These are phyloP conservation scores for Phaeomoniella chlamydospora DNA, from an alignment of 2,329 filamentous ascomycete species.

Conservation along the genomic window DNA sequence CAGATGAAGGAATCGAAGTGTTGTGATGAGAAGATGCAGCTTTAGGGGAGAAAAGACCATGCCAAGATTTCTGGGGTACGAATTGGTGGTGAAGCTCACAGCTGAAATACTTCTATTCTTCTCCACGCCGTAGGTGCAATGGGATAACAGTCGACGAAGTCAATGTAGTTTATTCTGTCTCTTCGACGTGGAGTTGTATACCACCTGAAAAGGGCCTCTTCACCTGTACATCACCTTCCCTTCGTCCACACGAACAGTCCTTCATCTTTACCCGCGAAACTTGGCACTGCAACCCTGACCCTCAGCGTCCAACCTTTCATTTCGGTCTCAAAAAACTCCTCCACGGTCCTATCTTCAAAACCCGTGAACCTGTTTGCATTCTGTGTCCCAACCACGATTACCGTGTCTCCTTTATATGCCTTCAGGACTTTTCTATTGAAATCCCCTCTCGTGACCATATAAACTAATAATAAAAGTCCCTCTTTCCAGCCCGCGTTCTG, in stretches of 20 bases:
- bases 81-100: no score
- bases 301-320: slow-evolving; percentile 43
- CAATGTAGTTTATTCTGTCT: no score
- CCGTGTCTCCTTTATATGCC: slow-evolving; percentile 46
- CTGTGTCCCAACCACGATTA: slow-evolving; percentile 62
- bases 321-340: slow-evolving; percentile 49
- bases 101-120: no score
- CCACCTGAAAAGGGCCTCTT: no score
- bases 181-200: no score
- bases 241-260: slow-evolving; percentile 49
- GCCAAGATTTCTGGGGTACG: no score
- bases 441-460: slow-evolving; percentile 51
- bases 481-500: slow-evolving; percentile 34
- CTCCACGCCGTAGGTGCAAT: no score
- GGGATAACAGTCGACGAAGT: no score
- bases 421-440: slow-evolving; percentile 51
- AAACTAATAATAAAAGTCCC: slow-evolving; percentile 53
- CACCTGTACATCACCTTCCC: not conserved
- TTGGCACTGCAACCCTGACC: slow-evolving; percentile 53
- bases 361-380: slow-evolving; percentile 62
- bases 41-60: no score
- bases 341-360: slow-evolving; percentile 48
- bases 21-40: no score
- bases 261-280: slow-evolving; percentile 66
- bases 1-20: no score